A percentile compares a stretch with the other conserved stretches of the same genome.
phyloP scores from a whole-genome alignment of 2,329 filamentous ascomycete genomes.

The Grosmannia huntii region DNA sequence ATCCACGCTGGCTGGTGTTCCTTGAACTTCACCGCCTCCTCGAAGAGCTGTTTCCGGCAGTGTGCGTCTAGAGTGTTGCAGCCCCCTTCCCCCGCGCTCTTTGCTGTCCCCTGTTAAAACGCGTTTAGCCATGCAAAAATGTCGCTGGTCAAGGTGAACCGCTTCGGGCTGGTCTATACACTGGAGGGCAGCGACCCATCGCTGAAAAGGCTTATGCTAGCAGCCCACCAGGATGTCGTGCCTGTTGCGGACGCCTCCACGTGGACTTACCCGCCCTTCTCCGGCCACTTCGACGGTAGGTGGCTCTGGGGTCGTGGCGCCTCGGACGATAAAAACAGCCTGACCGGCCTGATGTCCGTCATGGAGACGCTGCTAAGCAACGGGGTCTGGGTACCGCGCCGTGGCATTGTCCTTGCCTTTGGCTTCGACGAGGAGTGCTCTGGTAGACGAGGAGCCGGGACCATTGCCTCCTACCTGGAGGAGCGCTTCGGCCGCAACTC shows the following conservation, averaged over 20 bases:
- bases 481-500: conserved; percentile 40
- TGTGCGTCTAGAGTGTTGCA: conserved; percentile 23
- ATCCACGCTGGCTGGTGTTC: conserved; percentile 47
- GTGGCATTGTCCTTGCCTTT: conserved; percentile 45
- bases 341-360: conserved; percentile 43
- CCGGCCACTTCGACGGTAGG: conserved; percentile 42
- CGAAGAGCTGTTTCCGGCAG: conserved; percentile 34
- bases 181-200: conserved; percentile 36
- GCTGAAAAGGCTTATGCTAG: conserved; percentile 43
- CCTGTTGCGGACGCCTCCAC: conserved; percentile 40
- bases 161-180: conserved; percentile 44
- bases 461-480: conserved; percentile 32
- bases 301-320: conserved; percentile 50
- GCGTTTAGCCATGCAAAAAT: conserved; percentile 14
- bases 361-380: conserved; percentile 38
- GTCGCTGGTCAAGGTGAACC: conserved; percentile 42
- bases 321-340: conserved; percentile 47
- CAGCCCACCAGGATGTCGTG: conserved; percentile 54
- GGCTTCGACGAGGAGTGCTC: conserved; percentile 53
- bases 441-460: conserved; percentile 34
- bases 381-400: conserved; percentile 35
- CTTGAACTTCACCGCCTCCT: conserved; percentile 38
- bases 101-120: background rate
- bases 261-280: conserved; percentile 49
- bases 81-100: conserved; percentile 11